These are phyloP conservation scores for Trypanosoma avium DNA, from an alignment of 208 protist species.

Conservation along the genomic window DNA sequence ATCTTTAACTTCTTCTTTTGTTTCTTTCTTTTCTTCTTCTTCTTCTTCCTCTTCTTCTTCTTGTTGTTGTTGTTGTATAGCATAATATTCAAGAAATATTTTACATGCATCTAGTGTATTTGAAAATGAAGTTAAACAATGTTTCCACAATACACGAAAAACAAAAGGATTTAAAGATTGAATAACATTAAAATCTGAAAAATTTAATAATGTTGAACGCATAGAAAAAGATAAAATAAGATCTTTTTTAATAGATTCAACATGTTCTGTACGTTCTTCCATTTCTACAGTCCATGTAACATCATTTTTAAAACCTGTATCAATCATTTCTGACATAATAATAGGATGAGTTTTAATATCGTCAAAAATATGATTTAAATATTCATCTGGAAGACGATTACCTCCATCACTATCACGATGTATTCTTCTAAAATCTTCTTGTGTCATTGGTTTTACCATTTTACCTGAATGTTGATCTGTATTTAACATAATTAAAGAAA, in stretches of 20 bases:
- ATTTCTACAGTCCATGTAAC: conserved; percentile 84
- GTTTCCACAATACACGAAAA: conserved; percentile 52
- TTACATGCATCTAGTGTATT: conserved; percentile 42
- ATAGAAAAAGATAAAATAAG: conserved; percentile 20
- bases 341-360: conserved; percentile 91
- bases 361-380: conserved; percentile 91
- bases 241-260: neutral
- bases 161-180: conserved; percentile 43
- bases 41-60: too few relatives aligned
- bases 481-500: conserved; percentile 99
- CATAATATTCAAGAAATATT: conserved; percentile 29
- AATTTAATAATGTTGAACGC: neutral
- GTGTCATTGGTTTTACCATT: conserved; percentile 94
- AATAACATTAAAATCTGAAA: neutral
- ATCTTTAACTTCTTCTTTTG: neutral
- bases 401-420: conserved; percentile 96
- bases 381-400: conserved; percentile 85
- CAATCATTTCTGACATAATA: conserved; percentile 90
- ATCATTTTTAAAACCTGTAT: conserved; percentile 75
- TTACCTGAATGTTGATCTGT: conserved; percentile 97
- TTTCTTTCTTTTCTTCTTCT: neutral
- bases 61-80: too few relatives aligned
- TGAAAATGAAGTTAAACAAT: conserved; percentile 51
- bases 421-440: conserved; percentile 93
- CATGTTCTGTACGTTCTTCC: conserved; percentile 15